Percentiles rank a stretch among this genome's conserved stretches.
Conservation (phyloP, 1,284 basidiomycete species). For the Ganoderma boninense region DNA sequence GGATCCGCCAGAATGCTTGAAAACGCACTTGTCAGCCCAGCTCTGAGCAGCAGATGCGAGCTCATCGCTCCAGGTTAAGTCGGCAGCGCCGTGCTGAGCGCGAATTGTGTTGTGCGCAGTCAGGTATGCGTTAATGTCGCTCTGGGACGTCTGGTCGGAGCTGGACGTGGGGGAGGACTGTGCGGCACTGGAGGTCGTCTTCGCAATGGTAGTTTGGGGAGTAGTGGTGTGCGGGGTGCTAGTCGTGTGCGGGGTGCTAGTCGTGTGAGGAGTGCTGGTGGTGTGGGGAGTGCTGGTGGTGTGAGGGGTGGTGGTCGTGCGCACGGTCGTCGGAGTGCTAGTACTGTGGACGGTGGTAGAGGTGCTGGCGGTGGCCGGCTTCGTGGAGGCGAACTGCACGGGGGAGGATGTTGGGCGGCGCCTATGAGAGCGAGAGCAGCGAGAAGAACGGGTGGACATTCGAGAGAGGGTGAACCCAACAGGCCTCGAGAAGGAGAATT, state of each 20-base stretch:
- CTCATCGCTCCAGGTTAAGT: slow-evolving; percentile 65
- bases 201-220: slow-evolving; percentile 14
- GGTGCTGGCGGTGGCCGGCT: slow-evolving; percentile 27
- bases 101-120: slow-evolving; percentile 66
- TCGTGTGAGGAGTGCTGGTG: slow-evolving; percentile 17
- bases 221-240: slow-evolving; percentile 21
- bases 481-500: slow-evolving; percentile 8
- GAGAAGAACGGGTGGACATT: slow-evolving; percentile 8
- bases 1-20: slow-evolving; percentile 68
- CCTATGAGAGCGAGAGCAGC: not conserved
- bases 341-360: slow-evolving; percentile 8
- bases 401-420: slow-evolving; percentile 19
- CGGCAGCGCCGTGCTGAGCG: slow-evolving; percentile 63
- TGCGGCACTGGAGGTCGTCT: slow-evolving; percentile 5
- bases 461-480: slow-evolving; percentile 14
- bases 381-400: slow-evolving; percentile 28
- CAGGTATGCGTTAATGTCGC: slow-evolving; percentile 53
- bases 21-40: slow-evolving; percentile 71
- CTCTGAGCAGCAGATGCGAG: slow-evolving; percentile 64
- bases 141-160: slow-evolving; percentile 33
- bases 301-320: slow-evolving; percentile 18
- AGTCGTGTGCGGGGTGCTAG: slow-evolving; percentile 26
- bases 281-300: slow-evolving; percentile 23
- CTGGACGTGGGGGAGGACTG: not conserved
- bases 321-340: slow-evolving; percentile 19